Evolutionary conservation across 176 grass and related monocot species (phyloP).

Genomic region (Oryza glaberrima): DNA sequence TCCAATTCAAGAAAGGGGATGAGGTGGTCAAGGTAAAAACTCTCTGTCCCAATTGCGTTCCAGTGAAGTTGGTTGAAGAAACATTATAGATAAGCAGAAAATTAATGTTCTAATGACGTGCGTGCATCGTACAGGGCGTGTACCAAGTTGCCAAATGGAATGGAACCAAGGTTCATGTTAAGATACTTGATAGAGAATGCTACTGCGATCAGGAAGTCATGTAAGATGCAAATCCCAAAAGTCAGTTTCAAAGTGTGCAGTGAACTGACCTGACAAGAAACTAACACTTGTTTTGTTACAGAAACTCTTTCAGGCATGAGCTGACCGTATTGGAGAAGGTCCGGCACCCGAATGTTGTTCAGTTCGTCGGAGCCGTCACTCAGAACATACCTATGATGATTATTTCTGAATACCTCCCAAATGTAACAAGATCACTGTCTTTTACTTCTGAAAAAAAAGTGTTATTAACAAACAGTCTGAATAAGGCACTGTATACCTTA

Average conservation of each 20-base stretch:
- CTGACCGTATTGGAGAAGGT: constrained; percentile 83
- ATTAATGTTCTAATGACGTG: neutral
- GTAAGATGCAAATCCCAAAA: constrained; percentile 47
- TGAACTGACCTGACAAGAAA: neutral
- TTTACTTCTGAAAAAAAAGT: neutral
- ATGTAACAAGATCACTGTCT: constrained; percentile 44
- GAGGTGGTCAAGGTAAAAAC: constrained; percentile 64
- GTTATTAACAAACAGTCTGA: neutral
- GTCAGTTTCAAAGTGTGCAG: neutral
- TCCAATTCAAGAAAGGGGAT: constrained; percentile 84
- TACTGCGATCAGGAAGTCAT: constrained; percentile 72
- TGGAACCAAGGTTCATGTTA: constrained; percentile 86
- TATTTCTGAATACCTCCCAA: constrained; percentile 73
- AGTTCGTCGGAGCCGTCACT: constrained; percentile 90
- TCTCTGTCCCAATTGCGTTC: neutral
- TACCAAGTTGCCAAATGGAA: constrained; percentile 99
- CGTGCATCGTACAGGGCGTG: constrained; percentile 45
- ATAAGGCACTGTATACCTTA: neutral
- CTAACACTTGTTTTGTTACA: constrained; percentile 29
- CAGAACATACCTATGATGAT: constrained; percentile 99
- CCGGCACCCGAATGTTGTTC: constrained; percentile 84
- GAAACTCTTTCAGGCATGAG: constrained; percentile 83
- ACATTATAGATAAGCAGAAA: neutral
- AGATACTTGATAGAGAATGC: constrained; percentile 89
- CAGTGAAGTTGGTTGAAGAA: neutral